Evolutionary conservation across 129 eudicot species (phyloP), one percentile per base, ranked within the genome.

Genomic region (Gnaphalium uliginosum): DNA sequence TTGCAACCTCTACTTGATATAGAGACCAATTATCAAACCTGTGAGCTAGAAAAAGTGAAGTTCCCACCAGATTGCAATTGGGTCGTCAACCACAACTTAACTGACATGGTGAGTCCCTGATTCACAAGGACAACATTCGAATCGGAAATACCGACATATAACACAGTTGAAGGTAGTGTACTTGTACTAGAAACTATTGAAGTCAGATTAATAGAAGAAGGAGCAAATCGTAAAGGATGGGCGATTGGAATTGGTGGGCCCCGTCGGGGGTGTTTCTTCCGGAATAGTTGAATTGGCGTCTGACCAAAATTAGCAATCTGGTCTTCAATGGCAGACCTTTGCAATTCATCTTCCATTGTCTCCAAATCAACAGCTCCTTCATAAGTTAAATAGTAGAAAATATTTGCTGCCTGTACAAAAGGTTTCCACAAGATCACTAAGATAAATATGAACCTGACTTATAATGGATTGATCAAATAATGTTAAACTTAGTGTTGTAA

Each of bases 171-270:
- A 56, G 90, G 82, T 27, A 69, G 76, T 61, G 30, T 73, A 76
- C 62, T 83, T 74, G 87, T 75, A 71, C 89, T 84, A 5, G 96
- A 69, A 46, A 87, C 86, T 13, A 95, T 79, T 19, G 99, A 89
- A 61, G 96, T 89, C 84, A 95, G 76, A 75, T 76, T 87, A 50
- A 95, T 95, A 67, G 97, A 95, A 58, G 87, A 86, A 70, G 99
- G 99, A 71, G 99, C 97, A 70, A 85, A 95, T 73, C 85, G 87
- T 59, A 95, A 81, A 73, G 97, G 99, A 78, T 95, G 99, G 72
- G 99, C 92, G 72, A 95, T 95, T 50, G 99, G 99, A 75, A 95
- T 86, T 17, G 99, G 99, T n/a, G 96, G 97, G 66, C 99, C 99
- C 68, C 99, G 86, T 80, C 99, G 86, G 19, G 99, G 95, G 82